phyloP scores from a whole-genome alignment of 345 rosid genomes.

The Trapa bicornis region DNA sequence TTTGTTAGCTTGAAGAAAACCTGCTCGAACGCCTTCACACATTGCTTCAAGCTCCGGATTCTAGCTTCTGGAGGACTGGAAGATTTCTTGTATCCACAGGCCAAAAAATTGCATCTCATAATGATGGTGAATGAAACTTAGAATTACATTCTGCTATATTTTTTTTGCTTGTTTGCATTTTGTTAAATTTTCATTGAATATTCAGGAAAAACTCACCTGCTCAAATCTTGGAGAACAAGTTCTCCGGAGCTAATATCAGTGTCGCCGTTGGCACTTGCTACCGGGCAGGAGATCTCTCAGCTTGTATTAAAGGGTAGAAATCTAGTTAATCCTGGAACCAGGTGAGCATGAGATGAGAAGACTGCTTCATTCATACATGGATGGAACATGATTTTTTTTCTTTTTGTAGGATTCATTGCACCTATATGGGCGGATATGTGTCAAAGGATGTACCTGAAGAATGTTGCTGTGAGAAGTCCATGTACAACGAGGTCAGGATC shows the following conservation, averaged over 20 bases:
- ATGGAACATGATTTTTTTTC: background rate
- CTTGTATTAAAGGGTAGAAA: slow-evolving; percentile 66
- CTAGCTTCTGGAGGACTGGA: slow-evolving; percentile 56
- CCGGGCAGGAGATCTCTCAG: slow-evolving; percentile 52
- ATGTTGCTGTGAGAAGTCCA: slow-evolving; percentile 18
- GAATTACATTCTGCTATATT: background rate
- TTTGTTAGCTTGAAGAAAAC: slow-evolving; percentile 54
- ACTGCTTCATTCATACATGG: background rate
- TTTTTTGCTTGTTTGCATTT: background rate
- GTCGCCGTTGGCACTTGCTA: slow-evolving; percentile 61
- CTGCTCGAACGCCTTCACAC: slow-evolving; percentile 36
- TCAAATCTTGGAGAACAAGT: slow-evolving; percentile 62
- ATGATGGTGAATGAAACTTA: slow-evolving; percentile 29
- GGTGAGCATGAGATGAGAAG: slow-evolving; percentile 25
- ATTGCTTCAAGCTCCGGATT: slow-evolving; percentile 44
- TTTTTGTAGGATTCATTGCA: slow-evolving; percentile 50
- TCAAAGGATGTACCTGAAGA: slow-evolving; percentile 32
- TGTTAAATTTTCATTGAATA: slow-evolving; percentile 3
- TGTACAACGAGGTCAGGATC: slow-evolving; percentile 44
- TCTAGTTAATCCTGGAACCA: slow-evolving; percentile 50
- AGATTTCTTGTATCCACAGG: slow-evolving; percentile 63
- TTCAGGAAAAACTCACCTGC: slow-evolving; percentile 52
- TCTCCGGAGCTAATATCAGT: slow-evolving; percentile 72
- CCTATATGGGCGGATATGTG: slow-evolving; percentile 48
- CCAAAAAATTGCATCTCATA: slow-evolving; percentile 58